Evolutionary conservation across 2,329 filamentous ascomycete genomes (phyloP).

Genomic region (Xylariaceae sp.): DNA sequence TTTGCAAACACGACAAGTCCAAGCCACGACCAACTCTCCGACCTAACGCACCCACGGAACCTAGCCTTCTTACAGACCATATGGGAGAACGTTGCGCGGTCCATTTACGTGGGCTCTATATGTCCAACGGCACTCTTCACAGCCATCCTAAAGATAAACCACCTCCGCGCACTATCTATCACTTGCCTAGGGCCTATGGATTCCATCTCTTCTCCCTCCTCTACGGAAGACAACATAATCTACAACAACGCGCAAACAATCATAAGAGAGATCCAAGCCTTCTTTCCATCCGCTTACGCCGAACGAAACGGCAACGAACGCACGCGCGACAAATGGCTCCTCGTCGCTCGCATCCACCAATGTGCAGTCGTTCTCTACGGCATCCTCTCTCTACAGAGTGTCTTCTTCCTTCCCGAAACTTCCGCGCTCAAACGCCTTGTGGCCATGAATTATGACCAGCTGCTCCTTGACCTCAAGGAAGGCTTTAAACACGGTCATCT

Average conservation of each 20-base stretch:
- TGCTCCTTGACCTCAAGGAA: slow-evolving; percentile 24
- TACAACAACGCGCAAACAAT: slow-evolving; percentile 18
- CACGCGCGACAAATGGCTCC: slow-evolving; percentile 25
- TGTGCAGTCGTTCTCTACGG: slow-evolving; percentile 28
- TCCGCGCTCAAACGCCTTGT: slow-evolving; percentile 2
- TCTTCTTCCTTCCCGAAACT: slow-evolving; percentile 22
- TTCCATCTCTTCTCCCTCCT: background rate
- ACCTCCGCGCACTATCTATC: slow-evolving; percentile 8
- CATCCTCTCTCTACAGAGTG: slow-evolving; percentile 28
- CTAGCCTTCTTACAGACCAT: slow-evolving; percentile 22
- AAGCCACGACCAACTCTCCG: slow-evolving; percentile 22
- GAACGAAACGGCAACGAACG: slow-evolving; percentile 11
- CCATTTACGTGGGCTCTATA: slow-evolving; percentile 17
- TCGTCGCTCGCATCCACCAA: slow-evolving; percentile 31
- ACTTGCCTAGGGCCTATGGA: background rate
- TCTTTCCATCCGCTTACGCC: slow-evolving; percentile 29
- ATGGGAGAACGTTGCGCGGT: slow-evolving; percentile 13
- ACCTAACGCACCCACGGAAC: slow-evolving; percentile 20
- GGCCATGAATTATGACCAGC: slow-evolving; percentile 15
- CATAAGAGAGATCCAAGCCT: slow-evolving; percentile 24
- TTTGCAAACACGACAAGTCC: slow-evolving; percentile 33
- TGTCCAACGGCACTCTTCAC: slow-evolving; percentile 12
- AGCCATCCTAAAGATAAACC: slow-evolving; percentile 11
- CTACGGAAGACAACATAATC: background rate
- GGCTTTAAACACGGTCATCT: slow-evolving; percentile 17